Conservation (phyloP, 805 yeast genomes). For the Brettanomyces naardenensis region DNA sequence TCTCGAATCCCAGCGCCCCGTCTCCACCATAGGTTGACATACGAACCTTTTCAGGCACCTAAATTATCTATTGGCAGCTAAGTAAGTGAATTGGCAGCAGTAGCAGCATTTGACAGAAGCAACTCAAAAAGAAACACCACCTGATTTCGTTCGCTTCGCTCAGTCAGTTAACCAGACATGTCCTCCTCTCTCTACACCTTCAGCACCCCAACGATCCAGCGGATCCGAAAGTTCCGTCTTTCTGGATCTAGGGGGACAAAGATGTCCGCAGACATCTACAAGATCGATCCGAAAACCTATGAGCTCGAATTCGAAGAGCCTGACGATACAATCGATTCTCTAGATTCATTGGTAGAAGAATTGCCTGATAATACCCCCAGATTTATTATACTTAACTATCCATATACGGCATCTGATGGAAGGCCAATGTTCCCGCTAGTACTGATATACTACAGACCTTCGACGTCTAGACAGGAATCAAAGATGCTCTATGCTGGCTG, state of each 20-base stretch:
- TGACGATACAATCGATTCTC: constrained; percentile 35
- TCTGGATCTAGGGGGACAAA: constrained; percentile 55
- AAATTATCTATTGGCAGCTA: too few species aligned
- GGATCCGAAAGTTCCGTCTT: constrained; percentile 65
- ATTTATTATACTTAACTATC: constrained; percentile 69
- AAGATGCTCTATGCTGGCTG: constrained; percentile 92
- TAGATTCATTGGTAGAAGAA: constrained; percentile 64
- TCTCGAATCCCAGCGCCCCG: too few species aligned
- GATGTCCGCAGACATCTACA: constrained; percentile 55
- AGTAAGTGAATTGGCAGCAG: too few species aligned
- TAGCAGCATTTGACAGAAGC: too few species aligned
- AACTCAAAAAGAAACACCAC: too few species aligned
- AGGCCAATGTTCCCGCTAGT: constrained; percentile 68
- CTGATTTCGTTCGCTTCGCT: too few species aligned
- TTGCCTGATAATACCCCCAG: constrained; percentile 80
- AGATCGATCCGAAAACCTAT: constrained; percentile 48
- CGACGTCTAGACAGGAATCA: constrained; percentile 71
- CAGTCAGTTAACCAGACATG: too few species aligned
- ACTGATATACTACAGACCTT: constrained; percentile 82
- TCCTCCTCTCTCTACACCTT: constrained; percentile 54
- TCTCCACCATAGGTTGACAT: too few species aligned
- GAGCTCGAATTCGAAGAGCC: constrained; percentile 41
- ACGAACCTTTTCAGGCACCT: too few species aligned
- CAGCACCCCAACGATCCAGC: constrained; percentile 49
- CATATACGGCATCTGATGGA: constrained; percentile 61